Evolutionary conservation across 2,329 filamentous ascomycete species (phyloP), one percentile per base, ranked within the genome.

Genomic region (Cadophora luteo-olivacea): DNA sequence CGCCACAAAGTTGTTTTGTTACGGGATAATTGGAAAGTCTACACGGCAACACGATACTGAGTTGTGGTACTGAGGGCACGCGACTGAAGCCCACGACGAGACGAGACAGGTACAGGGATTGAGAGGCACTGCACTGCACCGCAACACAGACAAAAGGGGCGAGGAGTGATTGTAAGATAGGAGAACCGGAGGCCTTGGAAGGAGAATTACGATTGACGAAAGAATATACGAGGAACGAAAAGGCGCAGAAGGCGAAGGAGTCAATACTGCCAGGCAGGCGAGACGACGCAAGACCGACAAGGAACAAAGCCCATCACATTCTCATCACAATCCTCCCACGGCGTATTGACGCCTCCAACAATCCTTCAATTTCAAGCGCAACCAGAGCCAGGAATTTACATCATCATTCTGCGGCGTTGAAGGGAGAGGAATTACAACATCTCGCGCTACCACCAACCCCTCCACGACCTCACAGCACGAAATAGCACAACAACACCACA

Each of bases 231-330:
- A 48, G 45, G 22, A 22, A n/a, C 45, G 4, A 19, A 57, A 58
- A 16, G 38, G 63, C 52, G n/a, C 63, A 65, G 52, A 58, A 65
- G 51, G 63, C 36, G 24, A 65, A 48, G 51, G 38, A 19, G 12
- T 14, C n/a, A 32, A 58, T 14, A 57, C 9, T 29, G 49, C 22
- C 24, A 25, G 29, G 49, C 49, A 64, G 49, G 62, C 62, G 52
- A 45, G 62, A 54, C 22, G 29, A 38, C 24, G 52, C 36, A 29
- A 41, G 62, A 45, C 63, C 22, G 45, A 29, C 16, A 19, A 57
- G 52, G 52, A 25, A 65, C 36, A 58, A 51, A 51, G 45, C 24
- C 62, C 19, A 48, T 65, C 62, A 36, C 62, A 57, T 65, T 41
- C 63, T 45, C 36, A 58, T 58, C 52, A 58, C 63, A n/a, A 65